Conservation (phyloP, 805 yeast genomes). For the Monosporozyma unispora region DNA sequence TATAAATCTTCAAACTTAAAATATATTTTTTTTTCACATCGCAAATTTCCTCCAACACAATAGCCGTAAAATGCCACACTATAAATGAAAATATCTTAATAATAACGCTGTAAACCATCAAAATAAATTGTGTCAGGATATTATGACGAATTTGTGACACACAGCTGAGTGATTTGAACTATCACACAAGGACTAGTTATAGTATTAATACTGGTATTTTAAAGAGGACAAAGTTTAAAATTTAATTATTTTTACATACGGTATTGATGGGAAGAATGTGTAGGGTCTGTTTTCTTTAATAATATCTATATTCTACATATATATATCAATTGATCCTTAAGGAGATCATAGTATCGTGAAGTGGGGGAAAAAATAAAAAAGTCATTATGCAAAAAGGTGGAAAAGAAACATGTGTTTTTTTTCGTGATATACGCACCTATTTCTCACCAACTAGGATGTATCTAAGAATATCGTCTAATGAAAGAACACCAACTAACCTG, state of each 20-base stretch:
- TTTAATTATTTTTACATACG: too few species aligned
- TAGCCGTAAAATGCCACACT: too few species aligned
- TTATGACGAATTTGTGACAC: too few species aligned
- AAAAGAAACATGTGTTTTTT: not conserved
- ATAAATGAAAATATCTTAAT: too few species aligned
- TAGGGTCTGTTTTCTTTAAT: not conserved
- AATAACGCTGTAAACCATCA: too few species aligned
- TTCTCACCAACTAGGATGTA: slow-evolving; percentile 63
- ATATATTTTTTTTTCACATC: not conserved
- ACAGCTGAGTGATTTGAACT: too few species aligned
- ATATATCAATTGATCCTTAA: not conserved
- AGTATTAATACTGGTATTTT: too few species aligned
- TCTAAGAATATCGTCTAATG: slow-evolving; percentile 81
- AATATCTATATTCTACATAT: not conserved
- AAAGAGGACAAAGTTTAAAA: too few species aligned
- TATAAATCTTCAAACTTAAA: not conserved
- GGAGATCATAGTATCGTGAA: not conserved
- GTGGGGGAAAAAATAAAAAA: not conserved
- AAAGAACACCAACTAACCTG: slow-evolving; percentile 69
- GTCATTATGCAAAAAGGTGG: not conserved
- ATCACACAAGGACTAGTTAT: too few species aligned
- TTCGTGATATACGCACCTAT: slow-evolving; percentile 2
- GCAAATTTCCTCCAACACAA: not conserved
- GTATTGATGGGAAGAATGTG: not conserved
- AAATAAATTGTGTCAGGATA: too few species aligned